Conservation (phyloP, 208 protist species). For the Eutreptiella sp. region DNA sequence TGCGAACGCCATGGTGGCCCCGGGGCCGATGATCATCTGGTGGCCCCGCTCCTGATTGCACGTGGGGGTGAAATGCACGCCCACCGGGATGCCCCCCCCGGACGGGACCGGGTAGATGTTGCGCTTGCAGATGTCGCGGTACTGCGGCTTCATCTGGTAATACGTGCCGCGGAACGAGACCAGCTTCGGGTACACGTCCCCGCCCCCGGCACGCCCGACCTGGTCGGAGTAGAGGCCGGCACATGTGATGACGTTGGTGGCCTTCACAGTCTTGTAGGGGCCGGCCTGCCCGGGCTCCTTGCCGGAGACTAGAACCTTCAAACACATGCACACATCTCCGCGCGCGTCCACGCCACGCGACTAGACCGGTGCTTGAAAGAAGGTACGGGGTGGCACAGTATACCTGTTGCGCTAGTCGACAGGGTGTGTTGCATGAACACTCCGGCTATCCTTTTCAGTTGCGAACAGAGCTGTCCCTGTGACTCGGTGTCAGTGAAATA, state of each 20-base stretch:
- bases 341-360: no score
- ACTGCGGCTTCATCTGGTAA: slow-evolving; percentile 57
- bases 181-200: slow-evolving; percentile 41
- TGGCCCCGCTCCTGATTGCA: slow-evolving; percentile 57
- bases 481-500: no score
- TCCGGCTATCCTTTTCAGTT: no score
- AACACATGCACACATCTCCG: no score
- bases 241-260: slow-evolving; percentile 68
- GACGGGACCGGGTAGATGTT: slow-evolving; percentile 67
- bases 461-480: no score
- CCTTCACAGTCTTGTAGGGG: slow-evolving; percentile 57
- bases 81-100: slow-evolving; percentile 52
- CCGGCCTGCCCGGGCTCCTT: slow-evolving; percentile 59
- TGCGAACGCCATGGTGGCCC: slow-evolving; percentile 56
- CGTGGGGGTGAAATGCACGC: slow-evolving; percentile 73
- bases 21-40: slow-evolving; percentile 68
- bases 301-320: slow-evolving; percentile 48
- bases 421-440: no score
- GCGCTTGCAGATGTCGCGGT: slow-evolving; percentile 51
- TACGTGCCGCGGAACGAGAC: slow-evolving; percentile 72
- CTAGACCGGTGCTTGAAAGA: no score
- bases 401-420: no score
- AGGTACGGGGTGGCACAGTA: no score
- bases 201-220: slow-evolving; percentile 47
- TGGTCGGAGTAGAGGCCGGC: slow-evolving; percentile 65